A percentile compares a stretch with the other conserved stretches of the same genome.
phyloP scores from a whole-genome alignment of 2,329 filamentous ascomycete genomes.

The Colletotrichum camelliae region DNA sequence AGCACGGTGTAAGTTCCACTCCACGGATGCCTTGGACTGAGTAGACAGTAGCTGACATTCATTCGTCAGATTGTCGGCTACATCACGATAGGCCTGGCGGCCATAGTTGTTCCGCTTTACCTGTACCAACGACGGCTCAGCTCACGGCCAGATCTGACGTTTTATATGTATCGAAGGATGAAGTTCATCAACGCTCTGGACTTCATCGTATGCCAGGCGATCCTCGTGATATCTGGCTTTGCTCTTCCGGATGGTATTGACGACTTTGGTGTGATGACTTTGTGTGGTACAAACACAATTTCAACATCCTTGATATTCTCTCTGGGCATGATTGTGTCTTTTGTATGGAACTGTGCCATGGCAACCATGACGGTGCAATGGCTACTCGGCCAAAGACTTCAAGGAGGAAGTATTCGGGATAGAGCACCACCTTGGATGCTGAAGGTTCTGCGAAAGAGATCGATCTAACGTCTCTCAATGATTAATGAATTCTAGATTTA shows the following conservation, averaged over 20 bases:
- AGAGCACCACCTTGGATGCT: slow-evolving; percentile 16
- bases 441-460: background rate
- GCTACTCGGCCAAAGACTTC: slow-evolving; percentile 5
- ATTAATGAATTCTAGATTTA: background rate
- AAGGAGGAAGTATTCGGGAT: background rate
- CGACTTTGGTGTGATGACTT: slow-evolving; percentile 10
- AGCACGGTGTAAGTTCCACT: background rate
- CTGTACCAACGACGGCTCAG: slow-evolving; percentile 5
- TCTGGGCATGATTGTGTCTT: slow-evolving; percentile 17
- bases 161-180: slow-evolving; percentile 11
- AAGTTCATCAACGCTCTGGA: slow-evolving; percentile 10
- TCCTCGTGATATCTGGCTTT: slow-evolving; percentile 16
- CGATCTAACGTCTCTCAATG: background rate
- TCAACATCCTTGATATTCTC: slow-evolving; percentile 10
- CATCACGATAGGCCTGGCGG: background rate
- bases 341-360: slow-evolving; percentile 18
- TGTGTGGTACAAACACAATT: slow-evolving; percentile 3
- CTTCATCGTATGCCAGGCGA: slow-evolving; percentile 12
- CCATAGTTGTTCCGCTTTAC: background rate
- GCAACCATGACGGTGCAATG: slow-evolving; percentile 18
- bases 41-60: background rate
- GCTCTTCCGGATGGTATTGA: slow-evolving; percentile 17
- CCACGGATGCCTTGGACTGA: background rate
- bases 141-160: background rate
- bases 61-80: background rate